phyloP scores from a whole-genome alignment of 2,329 filamentous ascomycete species.

The Trichoderma lentiforme region DNA sequence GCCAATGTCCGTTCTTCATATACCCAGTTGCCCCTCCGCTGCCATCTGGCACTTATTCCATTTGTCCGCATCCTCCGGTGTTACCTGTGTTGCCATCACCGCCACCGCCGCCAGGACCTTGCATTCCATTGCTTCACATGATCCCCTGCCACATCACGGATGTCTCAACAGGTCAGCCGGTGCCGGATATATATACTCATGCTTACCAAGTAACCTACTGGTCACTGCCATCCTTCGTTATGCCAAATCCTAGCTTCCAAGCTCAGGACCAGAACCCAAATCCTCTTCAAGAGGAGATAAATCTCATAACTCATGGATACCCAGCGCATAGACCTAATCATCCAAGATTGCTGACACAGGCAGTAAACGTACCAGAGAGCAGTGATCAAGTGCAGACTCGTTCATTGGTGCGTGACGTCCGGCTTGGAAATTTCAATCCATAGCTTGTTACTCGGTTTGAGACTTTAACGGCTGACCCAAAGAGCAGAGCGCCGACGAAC shows the following conservation, averaged over 20 bases:
- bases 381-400: background rate
- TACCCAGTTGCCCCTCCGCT: background rate
- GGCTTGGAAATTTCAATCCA: background rate
- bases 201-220: background rate
- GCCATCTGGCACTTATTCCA: background rate
- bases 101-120: background rate
- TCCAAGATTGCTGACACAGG: background rate
- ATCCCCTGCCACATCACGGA: background rate
- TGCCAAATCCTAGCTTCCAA: background rate
- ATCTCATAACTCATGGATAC: background rate
- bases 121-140: background rate
- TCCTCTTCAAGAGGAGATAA: background rate
- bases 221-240: background rate
- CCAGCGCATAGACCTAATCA: background rate
- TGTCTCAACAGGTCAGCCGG: background rate
- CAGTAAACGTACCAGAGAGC: background rate
- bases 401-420: background rate
- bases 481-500: background rate
- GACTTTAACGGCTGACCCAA: background rate
- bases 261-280: background rate
- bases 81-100: background rate
- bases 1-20: background rate
- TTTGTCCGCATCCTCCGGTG: background rate
- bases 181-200: background rate
- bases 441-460: background rate